A percentile compares a stretch with the other conserved stretches of the same genome.
Evolutionary conservation across 257 asterid species (phyloP).

Genomic region (Verbena officinalis): DNA sequence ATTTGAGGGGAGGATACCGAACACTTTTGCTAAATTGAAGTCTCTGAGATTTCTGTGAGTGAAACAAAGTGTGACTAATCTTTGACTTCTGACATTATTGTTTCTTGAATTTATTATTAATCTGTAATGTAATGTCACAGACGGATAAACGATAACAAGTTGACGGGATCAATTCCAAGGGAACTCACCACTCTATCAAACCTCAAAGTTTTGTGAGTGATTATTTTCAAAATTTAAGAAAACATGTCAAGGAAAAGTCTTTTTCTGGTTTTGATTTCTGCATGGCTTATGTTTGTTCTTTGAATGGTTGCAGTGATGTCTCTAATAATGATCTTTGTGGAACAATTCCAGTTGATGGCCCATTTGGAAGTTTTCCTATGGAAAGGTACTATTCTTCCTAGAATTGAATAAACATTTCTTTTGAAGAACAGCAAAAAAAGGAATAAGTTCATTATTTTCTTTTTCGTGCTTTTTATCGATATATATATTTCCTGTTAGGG

Average conservation of each 20-base stretch:
- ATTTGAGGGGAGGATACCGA: slow-evolving; percentile 68
- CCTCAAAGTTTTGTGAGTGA: slow-evolving; percentile 77
- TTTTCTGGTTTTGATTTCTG: neutral
- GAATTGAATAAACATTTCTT: neutral
- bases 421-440: no score
- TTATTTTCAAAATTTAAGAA: neutral
- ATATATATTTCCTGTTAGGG: no score
- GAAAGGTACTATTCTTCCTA: slow-evolving; percentile 51
- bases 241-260: neutral
- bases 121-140: slow-evolving; percentile 35
- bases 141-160: slow-evolving; percentile 74
- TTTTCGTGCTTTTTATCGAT: no score
- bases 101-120: slow-evolving; percentile 3
- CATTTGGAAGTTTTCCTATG: slow-evolving; percentile 67
- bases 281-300: slow-evolving; percentile 9
- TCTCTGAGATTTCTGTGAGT: slow-evolving; percentile 82
- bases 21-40: slow-evolving; percentile 67
- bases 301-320: slow-evolving; percentile 65
- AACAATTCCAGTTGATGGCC: slow-evolving; percentile 90
- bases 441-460: no score
- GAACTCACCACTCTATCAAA: slow-evolving; percentile 72
- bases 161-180: slow-evolving; percentile 85
- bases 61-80: neutral
- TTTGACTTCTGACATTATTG: neutral
- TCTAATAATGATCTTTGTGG: slow-evolving; percentile 84